These are phyloP conservation scores for Ambrosia hybrid DNA, from an alignment of 140 eudicot species.

Conservation along the genomic window DNA sequence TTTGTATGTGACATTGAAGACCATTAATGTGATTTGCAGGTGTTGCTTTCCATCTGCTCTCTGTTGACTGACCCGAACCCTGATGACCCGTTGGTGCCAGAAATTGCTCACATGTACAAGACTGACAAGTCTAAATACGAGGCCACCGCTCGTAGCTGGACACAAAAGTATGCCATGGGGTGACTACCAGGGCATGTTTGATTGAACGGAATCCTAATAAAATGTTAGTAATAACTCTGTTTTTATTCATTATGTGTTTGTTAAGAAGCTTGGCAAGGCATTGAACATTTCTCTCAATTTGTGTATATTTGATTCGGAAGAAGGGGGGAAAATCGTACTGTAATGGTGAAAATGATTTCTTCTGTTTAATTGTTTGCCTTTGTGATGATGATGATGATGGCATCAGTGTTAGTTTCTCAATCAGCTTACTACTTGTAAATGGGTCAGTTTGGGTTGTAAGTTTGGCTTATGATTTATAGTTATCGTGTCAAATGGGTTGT, in stretches of 20 bases:
- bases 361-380: neutral
- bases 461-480: neutral
- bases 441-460: neutral
- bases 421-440: neutral
- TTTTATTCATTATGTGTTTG: constrained; percentile 27
- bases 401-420: neutral
- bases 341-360: constrained; percentile 22
- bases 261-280: constrained; percentile 35
- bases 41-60: constrained; percentile 38
- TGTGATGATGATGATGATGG: neutral
- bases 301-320: constrained; percentile 39
- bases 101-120: constrained; percentile 46
- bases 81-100: constrained; percentile 44
- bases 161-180: constrained; percentile 47
- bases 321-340: constrained; percentile 15
- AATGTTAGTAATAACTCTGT: constrained; percentile 29
- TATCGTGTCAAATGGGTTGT: no score
- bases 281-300: constrained; percentile 28
- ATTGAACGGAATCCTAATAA: constrained; percentile 20
- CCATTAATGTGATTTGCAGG: constrained; percentile 21
- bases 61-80: constrained; percentile 43
- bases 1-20: neutral
- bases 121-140: constrained; percentile 39
- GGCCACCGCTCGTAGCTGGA: constrained; percentile 43
- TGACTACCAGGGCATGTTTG: neutral